phyloP scores from a whole-genome alignment of 202 grass and related monocot genomes.

The Eragrostis tef region DNA sequence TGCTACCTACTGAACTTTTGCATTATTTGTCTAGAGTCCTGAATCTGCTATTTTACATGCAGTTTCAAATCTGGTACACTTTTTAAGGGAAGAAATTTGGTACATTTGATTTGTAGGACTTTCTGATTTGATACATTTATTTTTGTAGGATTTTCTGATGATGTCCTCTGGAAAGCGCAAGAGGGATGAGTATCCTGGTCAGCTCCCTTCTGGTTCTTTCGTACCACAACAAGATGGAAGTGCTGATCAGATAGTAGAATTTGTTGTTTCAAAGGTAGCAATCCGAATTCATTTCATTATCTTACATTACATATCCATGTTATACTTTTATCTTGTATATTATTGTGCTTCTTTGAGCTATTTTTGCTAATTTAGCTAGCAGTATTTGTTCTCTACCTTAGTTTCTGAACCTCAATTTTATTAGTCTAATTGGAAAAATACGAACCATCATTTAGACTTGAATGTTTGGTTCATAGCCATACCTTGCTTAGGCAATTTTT shows the following conservation, averaged over 20 bases:
- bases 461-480: not conserved
- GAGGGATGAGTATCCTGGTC: slow-evolving; percentile 88
- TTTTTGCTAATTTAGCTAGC: not conserved
- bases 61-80: not conserved
- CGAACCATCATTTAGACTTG: not conserved
- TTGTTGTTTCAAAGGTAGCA: slow-evolving; percentile 61
- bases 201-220: slow-evolving; percentile 69
- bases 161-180: slow-evolving; percentile 89
- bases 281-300: slow-evolving; percentile 11
- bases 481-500: not conserved
- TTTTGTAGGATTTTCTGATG: slow-evolving; percentile 89
- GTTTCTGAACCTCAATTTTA: not conserved
- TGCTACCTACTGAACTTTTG: not conserved
- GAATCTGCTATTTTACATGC: not conserved
- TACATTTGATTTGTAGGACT: slow-evolving; percentile 6
- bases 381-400: not conserved
- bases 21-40: not conserved
- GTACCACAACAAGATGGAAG: slow-evolving; percentile 97
- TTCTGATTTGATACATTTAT: slow-evolving; percentile 27
- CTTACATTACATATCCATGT: slow-evolving; percentile 24
- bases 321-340: too few relatives aligned
- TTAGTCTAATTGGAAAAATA: not conserved
- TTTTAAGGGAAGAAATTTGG: not conserved
- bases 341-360: slow-evolving; percentile 3
- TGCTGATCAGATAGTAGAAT: slow-evolving; percentile 66